phyloP scores from a whole-genome alignment of 1,139 yeast species.

The Geotrichum klebahnii region DNA sequence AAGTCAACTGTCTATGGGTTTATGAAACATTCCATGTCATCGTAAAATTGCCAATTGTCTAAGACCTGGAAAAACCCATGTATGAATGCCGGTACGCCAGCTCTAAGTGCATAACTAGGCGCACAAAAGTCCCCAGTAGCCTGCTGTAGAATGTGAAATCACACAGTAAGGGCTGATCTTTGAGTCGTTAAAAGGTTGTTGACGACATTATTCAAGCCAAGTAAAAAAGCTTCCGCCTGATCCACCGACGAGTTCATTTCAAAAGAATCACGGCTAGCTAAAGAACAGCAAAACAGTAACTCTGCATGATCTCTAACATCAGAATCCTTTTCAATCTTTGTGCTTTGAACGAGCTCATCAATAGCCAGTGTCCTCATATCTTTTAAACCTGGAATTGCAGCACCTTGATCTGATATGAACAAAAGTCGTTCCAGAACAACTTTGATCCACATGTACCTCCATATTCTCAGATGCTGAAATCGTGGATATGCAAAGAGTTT shows the following conservation, averaged over 20 bases:
- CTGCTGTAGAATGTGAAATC: neutral
- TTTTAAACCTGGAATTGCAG: neutral
- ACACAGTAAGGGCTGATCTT: constrained; percentile 10
- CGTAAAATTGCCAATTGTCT: too few species aligned
- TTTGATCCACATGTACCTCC: constrained; percentile 22
- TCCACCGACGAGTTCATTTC: constrained; percentile 2
- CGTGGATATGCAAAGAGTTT: constrained; percentile 21
- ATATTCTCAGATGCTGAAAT: constrained; percentile 18
- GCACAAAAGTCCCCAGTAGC: too few species aligned
- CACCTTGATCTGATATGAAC: constrained; percentile 4
- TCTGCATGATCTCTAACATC: constrained; percentile 17
- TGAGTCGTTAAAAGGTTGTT: constrained; percentile 5
- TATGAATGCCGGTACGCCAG: too few species aligned
- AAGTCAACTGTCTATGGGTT: too few species aligned
- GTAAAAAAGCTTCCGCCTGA: constrained; percentile 13
- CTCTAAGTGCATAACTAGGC: too few species aligned
- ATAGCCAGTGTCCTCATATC: neutral
- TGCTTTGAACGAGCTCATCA: constrained; percentile 12
- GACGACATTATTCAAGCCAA: constrained; percentile 7
- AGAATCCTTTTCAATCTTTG: constrained; percentile 7
- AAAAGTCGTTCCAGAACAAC: constrained; percentile 18
- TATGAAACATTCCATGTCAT: too few species aligned
- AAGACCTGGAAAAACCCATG: too few species aligned
- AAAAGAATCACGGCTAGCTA: constrained; percentile 2
- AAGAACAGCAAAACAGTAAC: constrained; percentile 12